A percentile compares a stretch with the other conserved stretches of the same genome.
phyloP scores from a whole-genome alignment of 306 rosid genomes.

The Corylus americana region DNA sequence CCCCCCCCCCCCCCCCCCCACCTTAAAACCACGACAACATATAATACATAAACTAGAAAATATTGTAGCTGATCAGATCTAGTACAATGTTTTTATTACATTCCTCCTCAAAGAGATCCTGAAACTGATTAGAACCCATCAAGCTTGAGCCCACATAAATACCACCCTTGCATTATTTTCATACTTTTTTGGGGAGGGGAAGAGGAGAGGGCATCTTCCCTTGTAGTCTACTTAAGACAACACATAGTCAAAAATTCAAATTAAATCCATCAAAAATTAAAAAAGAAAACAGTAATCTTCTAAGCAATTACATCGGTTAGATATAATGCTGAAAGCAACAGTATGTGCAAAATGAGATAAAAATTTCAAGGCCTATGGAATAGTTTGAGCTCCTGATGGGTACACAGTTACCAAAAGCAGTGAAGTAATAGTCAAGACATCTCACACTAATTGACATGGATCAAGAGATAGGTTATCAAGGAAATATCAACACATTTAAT shows the following conservation, averaged over 20 bases:
- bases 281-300: background rate
- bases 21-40: too few species aligned
- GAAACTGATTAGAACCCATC: background rate
- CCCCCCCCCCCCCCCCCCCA: too few species aligned
- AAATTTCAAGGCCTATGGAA: background rate
- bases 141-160: background rate
- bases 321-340: background rate
- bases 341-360: background rate
- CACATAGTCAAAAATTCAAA: background rate
- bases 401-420: too few species aligned
- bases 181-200: background rate
- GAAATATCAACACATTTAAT: background rate
- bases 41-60: background rate
- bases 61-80: background rate
- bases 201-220: background rate
- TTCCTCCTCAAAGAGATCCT: background rate
- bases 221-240: background rate
- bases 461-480: background rate
- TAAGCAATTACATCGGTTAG: background rate
- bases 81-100: background rate
- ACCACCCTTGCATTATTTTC: background rate
- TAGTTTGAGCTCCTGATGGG: too few species aligned
- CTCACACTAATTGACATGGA: background rate
- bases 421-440: too few species aligned
- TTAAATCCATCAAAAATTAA: background rate